Percentiles rank a stretch among this genome's conserved stretches.
Conservation (phyloP, 768 basidiomycete species). For the Naganishia vaughanmartiniae region DNA sequence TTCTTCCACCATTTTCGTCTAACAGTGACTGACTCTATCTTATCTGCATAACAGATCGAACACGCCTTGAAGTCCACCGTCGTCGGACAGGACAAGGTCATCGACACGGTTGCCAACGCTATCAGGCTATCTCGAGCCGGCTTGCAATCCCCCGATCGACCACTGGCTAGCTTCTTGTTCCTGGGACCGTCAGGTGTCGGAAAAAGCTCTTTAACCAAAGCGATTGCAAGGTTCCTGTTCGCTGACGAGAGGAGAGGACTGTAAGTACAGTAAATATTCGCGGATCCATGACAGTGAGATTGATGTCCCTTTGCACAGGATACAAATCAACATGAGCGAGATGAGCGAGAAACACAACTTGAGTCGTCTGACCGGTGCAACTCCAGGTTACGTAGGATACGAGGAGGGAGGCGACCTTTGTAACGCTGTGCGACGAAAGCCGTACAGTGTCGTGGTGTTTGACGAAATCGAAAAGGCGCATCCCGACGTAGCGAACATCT, state of each 20-base stretch:
- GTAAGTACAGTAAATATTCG: conserved; percentile 56
- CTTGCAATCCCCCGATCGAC: conserved; percentile 78
- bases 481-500: conserved; percentile 81
- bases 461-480: conserved; percentile 90
- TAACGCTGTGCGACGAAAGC: conserved; percentile 86
- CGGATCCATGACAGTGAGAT: background rate
- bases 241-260: conserved; percentile 81
- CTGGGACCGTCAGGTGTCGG: conserved; percentile 50
- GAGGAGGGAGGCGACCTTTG: conserved; percentile 81
- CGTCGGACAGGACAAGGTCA: conserved; percentile 87
- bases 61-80: conserved; percentile 69
- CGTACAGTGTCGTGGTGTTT: conserved; percentile 69
- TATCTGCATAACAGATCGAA: conserved; percentile 77
- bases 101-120: conserved; percentile 79
- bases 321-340: conserved; percentile 95
- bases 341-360: conserved; percentile 92
- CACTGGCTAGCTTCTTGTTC: conserved; percentile 90
- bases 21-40: background rate
- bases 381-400: conserved; percentile 89
- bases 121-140: conserved; percentile 91
- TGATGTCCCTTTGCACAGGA: conserved; percentile 54
- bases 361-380: conserved; percentile 83
- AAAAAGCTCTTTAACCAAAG: conserved; percentile 86
- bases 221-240: conserved; percentile 82
- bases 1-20: conserved; percentile 3